Evolutionary conservation across 495 filamentous ascomycete species (phyloP), one percentile per base, ranked within the genome.

Genomic region (Tuber brumale): DNA sequence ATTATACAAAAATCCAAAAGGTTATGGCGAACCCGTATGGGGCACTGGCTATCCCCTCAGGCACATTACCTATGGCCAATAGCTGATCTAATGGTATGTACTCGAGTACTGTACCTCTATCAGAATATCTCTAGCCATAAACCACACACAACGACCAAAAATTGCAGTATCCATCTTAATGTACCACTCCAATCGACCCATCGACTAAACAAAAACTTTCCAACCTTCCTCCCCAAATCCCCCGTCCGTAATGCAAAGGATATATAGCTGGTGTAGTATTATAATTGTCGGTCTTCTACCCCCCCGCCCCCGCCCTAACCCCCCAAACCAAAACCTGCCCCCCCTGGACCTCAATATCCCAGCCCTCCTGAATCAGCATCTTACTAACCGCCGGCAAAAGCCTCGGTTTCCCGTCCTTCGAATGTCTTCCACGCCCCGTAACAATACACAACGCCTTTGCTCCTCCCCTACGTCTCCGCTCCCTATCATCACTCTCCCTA

Each of bases 391-490:
- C 92, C 46, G 92, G 92, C 3, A 93, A 90, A 39, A 99, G 79
- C 75, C 89, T 90, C 1, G 90, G 90, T 44, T 87, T 90, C 0
- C 94, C 93, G 61, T 90, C 90, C n/a, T 88, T 88, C 71, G 90
- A 94, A 82, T 99, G 95, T 45, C 86, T 85, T 8, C 95, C 95
- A 7, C 89, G 71, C 3, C 95, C 95, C 0, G 93, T 97, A 39
- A 99, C 87, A 39, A 99, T 91, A 45, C 66, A 72, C 5, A 76
- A 37, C 16, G 48, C 88, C 86, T 37, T 76, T 74, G 86, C 84
- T 75, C 85, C 84, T 35, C 85, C 86, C n/a, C 84, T 85, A 42
- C 87, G 83, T 73, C 86, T 84, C 76, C 86, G 87, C 39, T 85
- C 80, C 74, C 92, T 90, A 6, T 66, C 12, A 27, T 35, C 35